Conservation (phyloP, 495 filamentous ascomycete species). For the Penicillium psychrofluorescens region DNA sequence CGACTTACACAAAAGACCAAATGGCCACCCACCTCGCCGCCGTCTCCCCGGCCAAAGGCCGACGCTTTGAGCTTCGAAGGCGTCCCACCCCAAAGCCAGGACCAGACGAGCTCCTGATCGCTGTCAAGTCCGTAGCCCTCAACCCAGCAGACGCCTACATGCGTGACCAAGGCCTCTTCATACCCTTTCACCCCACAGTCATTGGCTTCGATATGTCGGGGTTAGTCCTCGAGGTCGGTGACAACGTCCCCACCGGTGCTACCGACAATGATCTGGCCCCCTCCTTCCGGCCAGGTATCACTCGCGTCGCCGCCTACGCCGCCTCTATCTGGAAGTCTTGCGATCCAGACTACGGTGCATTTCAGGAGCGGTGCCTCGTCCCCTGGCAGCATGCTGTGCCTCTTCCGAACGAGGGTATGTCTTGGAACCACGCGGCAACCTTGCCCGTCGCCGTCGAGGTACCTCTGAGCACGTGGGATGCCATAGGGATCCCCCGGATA, state of each 20-base stretch:
- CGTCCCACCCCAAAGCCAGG: conserved; percentile 36
- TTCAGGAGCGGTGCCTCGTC: conserved; percentile 35
- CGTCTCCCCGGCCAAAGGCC: conserved; percentile 22
- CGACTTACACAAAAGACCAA: neutral
- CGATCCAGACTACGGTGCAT: conserved; percentile 37
- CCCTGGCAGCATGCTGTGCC: conserved; percentile 27
- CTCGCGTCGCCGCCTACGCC: conserved; percentile 30
- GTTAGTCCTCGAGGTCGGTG: conserved; percentile 25
- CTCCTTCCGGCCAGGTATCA: conserved; percentile 25
- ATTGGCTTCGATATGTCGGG: conserved; percentile 36
- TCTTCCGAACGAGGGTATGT: conserved; percentile 28
- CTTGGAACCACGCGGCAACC: conserved; percentile 36
- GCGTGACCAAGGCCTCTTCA: conserved; percentile 32
- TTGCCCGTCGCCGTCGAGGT: conserved; percentile 36
- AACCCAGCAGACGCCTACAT: conserved; percentile 39
- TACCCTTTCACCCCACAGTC: conserved; percentile 31
- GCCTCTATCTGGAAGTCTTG: conserved; percentile 26
- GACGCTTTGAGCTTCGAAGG: conserved; percentile 24
- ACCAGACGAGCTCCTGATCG: conserved; percentile 41
- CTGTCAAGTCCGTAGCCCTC: conserved; percentile 40
- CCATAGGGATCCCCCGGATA: conserved; percentile 16
- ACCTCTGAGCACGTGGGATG: conserved; percentile 24
- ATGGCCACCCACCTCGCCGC: conserved; percentile 40
- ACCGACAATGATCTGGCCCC: conserved; percentile 9
- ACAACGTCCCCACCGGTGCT: conserved; percentile 15